A percentile compares a stretch with the other conserved stretches of the same genome.
phyloP scores from a whole-genome alignment of 805 yeast species.

The Naumovozyma castellii region DNA sequence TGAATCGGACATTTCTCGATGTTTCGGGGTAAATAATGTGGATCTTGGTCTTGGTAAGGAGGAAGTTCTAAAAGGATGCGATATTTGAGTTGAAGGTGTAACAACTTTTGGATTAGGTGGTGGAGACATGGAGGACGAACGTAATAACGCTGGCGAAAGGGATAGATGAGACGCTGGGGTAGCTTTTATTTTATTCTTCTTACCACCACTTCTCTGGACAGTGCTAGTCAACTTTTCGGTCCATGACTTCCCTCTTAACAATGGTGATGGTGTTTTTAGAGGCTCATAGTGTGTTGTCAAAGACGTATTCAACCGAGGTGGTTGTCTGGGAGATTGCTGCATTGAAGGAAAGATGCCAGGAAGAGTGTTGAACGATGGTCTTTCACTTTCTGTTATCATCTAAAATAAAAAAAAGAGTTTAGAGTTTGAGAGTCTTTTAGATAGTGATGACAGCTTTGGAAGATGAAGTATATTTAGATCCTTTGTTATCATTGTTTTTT shows the following conservation, averaged over 20 bases:
- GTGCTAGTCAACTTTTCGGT: constrained; percentile 15
- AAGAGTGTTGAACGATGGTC: no score
- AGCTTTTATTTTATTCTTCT: constrained; percentile 8
- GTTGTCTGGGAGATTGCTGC: background rate
- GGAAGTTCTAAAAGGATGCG: constrained; percentile 19
- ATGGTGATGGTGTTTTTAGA: constrained; percentile 10
- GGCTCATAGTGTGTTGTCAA: background rate
- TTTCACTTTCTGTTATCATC: no score
- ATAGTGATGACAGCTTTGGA: no score
- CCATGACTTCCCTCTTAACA: constrained; percentile 20
- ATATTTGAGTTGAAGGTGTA: constrained; percentile 4
- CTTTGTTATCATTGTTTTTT: no score
- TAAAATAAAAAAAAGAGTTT: no score
- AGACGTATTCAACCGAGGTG: background rate
- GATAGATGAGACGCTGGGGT: constrained; percentile 5
- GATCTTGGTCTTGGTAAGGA: constrained; percentile 24
- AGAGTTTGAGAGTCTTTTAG: no score
- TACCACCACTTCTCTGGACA: constrained; percentile 10
- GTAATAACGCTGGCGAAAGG: background rate
- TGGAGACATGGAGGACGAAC: background rate
- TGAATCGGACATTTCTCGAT: background rate
- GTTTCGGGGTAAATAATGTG: background rate
- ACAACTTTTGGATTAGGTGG: background rate
- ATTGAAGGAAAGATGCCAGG: no score
- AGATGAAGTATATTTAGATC: no score